Percentiles rank a stretch among this genome's conserved stretches.
Conservation (phyloP, 2,329 filamentous ascomycete genomes). For the Drechslera avenae region DNA sequence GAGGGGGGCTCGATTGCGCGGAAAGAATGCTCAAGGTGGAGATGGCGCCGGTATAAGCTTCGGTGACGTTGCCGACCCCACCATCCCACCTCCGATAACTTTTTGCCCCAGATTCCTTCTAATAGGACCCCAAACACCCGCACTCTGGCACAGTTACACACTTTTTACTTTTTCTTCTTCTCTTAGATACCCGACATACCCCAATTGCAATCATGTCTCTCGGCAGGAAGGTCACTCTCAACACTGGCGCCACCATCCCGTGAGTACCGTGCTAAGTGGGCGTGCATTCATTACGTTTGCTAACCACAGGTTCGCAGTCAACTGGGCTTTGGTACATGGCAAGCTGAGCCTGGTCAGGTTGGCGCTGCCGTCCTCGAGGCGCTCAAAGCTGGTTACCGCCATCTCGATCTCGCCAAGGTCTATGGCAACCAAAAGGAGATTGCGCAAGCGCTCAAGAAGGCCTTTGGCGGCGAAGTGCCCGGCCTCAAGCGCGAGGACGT, state of each 20-base stretch:
- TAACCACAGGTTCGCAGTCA: constrained; percentile 61
- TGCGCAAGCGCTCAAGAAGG: constrained; percentile 34
- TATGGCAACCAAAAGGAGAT: constrained; percentile 43
- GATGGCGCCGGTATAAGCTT: constrained; percentile 22
- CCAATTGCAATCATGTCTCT: constrained; percentile 31
- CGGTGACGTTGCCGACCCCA: constrained; percentile 28
- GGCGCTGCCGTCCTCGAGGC: constrained; percentile 51
- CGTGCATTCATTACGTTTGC: constrained; percentile 57
- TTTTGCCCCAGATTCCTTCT: constrained; percentile 17
- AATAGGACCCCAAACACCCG: constrained; percentile 3
- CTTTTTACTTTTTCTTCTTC: constrained; percentile 1
- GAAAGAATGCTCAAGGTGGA: constrained; percentile 14
- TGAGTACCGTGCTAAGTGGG: constrained; percentile 63
- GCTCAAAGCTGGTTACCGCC: constrained; percentile 39
- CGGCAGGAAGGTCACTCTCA: constrained; percentile 56
- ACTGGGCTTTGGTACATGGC: constrained; percentile 51
- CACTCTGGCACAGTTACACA: not conserved
- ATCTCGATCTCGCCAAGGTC: constrained; percentile 39
- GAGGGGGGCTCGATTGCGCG: constrained; percentile 3
- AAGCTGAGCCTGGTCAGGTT: constrained; percentile 40
- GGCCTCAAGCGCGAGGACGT: constrained; percentile 47
- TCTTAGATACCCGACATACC: constrained; percentile 5
- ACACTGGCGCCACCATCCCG: constrained; percentile 77
- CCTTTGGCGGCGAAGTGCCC: constrained; percentile 55
- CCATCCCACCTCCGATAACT: constrained; percentile 21